Evolutionary conservation across 2,329 filamentous ascomycete genomes (phyloP), one percentile per base, ranked within the genome.

Genomic region (Lasiodiplodia gonubiensis): DNA sequence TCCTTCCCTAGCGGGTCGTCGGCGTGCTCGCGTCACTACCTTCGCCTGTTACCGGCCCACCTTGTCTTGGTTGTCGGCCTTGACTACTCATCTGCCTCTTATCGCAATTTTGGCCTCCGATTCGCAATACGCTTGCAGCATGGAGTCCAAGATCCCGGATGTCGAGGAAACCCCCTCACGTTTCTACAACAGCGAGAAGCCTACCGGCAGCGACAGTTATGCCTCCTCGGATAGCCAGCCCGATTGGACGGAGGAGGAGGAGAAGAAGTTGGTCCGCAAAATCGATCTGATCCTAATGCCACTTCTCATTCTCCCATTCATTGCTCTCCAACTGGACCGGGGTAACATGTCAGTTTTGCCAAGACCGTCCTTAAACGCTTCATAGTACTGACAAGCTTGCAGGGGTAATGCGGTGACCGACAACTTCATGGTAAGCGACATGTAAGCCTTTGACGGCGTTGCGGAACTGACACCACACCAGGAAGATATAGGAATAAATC

Each of bases 201-300:
- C 46, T 14, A 30, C 42, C 10, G 53, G 33, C 30, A 66, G 39
- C 8, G 42, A 33, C 39, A 60, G 64, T 33, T 42, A 60, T 52
- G 54, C 39, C 33, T 57, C 64, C 7, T 60, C 64, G 2, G 18
- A 59, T 7, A 10, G 18, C 21, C 48, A 42, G 6, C 39, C 54
- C 12, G 64, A 66, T 27, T 75, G 73, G 73, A 72, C 71, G 11
- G 64, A 54, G n/a, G 72, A 73, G 60, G 74, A 76, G 54, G 74
- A 76, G 68, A 69, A 65, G 46, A 72, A 69, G 51, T 71, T 74
- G 16, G 75, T 76, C 66, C 69, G 74, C 49, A 76, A 73, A 67
- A 68, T 77, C 16, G 75, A 77, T 60, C 42, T 74, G 23, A 71
- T 77, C 66, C 72, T 77, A 39, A 76, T 77, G 74, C 75, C 75